These are phyloP conservation scores for Coemansia sp. DNA, from an alignment of 192 early-diverging fungal genomes.

Conservation along the genomic window DNA sequence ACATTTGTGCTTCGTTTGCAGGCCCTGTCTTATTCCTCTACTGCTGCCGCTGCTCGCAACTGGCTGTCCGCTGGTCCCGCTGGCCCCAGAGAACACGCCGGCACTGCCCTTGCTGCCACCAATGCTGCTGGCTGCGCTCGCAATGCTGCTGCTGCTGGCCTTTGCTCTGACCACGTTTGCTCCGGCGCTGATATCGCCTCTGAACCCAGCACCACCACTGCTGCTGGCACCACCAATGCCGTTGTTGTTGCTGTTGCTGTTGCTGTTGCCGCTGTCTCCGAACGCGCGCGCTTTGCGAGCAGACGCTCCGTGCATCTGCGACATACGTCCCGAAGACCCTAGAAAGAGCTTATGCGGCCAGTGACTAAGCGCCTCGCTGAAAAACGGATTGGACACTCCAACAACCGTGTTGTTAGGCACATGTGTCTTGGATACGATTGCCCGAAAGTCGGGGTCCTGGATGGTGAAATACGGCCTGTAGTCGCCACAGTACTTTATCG, in stretches of 20 bases:
- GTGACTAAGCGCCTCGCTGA: conserved; percentile 83
- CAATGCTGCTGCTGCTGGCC: conserved; percentile 5
- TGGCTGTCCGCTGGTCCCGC: neutral
- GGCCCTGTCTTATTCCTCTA: conserved; percentile 29
- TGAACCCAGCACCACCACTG: neutral
- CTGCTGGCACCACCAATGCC: neutral
- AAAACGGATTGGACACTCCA: conserved; percentile 95
- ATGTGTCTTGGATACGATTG: conserved; percentile 55
- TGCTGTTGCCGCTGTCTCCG: conserved; percentile 7
- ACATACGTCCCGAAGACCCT: conserved; percentile 51
- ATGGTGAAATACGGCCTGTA: conserved; percentile 97
- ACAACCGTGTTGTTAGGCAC: conserved; percentile 81
- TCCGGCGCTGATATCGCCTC: neutral
- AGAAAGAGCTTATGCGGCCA: conserved; percentile 88
- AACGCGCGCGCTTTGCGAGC: conserved; percentile 17
- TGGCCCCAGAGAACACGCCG: neutral
- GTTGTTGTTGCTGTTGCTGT: conserved; percentile 2
- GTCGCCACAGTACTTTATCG: conserved; percentile 95
- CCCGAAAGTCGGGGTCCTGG: conserved; percentile 89
- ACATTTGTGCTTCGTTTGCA: conserved; percentile 65
- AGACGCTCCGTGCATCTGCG: conserved; percentile 43
- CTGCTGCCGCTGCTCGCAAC: neutral
- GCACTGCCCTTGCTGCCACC: neutral
- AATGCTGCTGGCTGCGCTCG: neutral
- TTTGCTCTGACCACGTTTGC: neutral